phyloP scores from a whole-genome alignment of 1,284 basidiomycete species.

The Melampsora larici-populina region DNA sequence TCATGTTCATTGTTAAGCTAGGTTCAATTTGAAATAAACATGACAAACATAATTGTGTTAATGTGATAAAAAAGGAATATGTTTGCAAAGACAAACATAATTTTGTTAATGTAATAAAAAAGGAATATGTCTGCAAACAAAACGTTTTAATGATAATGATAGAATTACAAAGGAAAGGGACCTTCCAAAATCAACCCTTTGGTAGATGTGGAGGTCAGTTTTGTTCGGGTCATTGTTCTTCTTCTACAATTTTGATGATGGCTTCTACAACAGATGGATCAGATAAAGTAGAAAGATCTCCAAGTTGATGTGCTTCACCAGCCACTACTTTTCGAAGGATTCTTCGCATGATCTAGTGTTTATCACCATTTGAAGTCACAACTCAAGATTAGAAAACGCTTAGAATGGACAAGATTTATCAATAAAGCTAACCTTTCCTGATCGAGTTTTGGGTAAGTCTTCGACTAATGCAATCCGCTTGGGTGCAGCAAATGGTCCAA shows the following conservation, averaged over 20 bases:
- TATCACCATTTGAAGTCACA: neutral
- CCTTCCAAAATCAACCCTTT: too few species aligned
- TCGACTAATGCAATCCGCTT: constrained; percentile 82
- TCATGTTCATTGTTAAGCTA: too few species aligned
- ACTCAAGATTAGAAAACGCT: neutral
- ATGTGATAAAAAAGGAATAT: too few species aligned
- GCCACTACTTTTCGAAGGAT: constrained; percentile 93
- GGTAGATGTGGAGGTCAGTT: neutral
- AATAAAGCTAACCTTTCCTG: constrained; percentile 71
- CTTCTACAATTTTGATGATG: constrained; percentile 31
- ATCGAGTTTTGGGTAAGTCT: constrained; percentile 92
- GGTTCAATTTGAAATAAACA: too few species aligned
- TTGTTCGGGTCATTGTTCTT: neutral
- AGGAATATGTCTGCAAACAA: too few species aligned
- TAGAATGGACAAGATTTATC: neutral
- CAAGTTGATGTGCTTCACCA: constrained; percentile 84
- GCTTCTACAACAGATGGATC: constrained; percentile 58
- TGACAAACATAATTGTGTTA: too few species aligned
- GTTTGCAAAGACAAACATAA: too few species aligned
- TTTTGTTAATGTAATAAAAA: too few species aligned
- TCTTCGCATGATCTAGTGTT: constrained; percentile 76
- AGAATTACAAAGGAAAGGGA: too few species aligned
- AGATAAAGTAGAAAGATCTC: constrained; percentile 81
- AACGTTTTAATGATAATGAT: too few species aligned
- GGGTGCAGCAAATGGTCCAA: constrained; percentile 90